Evolutionary conservation across 179 eudicot genomes (phyloP).

Genomic region (Amaranthus tricolor): DNA sequence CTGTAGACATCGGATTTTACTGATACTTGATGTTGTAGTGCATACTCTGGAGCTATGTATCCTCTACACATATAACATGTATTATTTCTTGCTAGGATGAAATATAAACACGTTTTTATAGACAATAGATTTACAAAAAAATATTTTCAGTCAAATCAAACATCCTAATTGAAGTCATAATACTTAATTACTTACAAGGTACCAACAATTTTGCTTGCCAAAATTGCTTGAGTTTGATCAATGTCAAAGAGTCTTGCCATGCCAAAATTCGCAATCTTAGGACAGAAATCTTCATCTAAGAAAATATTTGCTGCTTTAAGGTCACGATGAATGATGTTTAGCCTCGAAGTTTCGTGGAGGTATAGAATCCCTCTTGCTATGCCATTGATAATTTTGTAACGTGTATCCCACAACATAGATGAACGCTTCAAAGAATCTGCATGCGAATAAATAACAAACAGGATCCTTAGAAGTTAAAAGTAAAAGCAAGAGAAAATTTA

Average conservation of each 20-base stretch:
- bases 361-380: slow-evolving; percentile 27
- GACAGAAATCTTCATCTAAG: background rate
- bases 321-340: slow-evolving; percentile 24
- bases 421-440: slow-evolving; percentile 5
- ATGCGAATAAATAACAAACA: background rate
- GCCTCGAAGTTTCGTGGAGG: slow-evolving; percentile 25
- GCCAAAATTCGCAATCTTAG: slow-evolving; percentile 31
- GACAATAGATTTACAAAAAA: too few species aligned
- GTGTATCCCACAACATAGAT: slow-evolving; percentile 15
- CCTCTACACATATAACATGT: slow-evolving; percentile 12
- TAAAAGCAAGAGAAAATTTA: too few species aligned
- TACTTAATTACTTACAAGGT: slow-evolving; percentile 14
- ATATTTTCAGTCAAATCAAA: too few species aligned
- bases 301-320: slow-evolving; percentile 26
- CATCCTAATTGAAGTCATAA: background rate
- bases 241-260: slow-evolving; percentile 20
- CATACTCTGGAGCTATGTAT: slow-evolving; percentile 34
- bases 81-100: background rate
- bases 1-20: slow-evolving; percentile 41
- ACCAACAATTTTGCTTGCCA: slow-evolving; percentile 23
- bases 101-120: background rate
- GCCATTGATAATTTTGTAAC: slow-evolving; percentile 27
- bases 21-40: slow-evolving; percentile 35
- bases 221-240: background rate
- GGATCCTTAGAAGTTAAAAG: background rate